phyloP scores from a whole-genome alignment of 169 alveolate species.

The Miamiensis avidus region DNA sequence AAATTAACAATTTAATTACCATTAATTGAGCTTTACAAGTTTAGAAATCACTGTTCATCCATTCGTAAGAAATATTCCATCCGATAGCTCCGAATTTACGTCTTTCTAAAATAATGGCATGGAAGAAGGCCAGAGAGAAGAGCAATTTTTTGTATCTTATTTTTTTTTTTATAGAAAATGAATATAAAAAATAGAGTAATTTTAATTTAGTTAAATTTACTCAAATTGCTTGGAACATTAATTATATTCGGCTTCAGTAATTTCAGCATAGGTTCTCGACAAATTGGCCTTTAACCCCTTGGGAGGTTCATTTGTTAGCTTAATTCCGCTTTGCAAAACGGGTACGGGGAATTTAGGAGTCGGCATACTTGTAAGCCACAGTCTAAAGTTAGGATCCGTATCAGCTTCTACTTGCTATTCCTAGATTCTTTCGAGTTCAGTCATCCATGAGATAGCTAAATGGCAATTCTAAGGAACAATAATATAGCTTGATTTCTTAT shows the following conservation, averaged over 20 bases:
- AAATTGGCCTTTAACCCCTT: conserved; percentile 90
- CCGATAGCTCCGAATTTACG: conserved; percentile 91
- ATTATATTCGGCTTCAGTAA: conserved; percentile 77
- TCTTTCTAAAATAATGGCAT: conserved; percentile 89
- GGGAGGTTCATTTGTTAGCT: conserved; percentile 95
- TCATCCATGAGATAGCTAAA: conserved; percentile 94
- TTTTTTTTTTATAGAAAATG: too few species aligned
- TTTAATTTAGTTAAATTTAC: neutral
- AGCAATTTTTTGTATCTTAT: conserved; percentile 77
- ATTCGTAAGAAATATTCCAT: conserved; percentile 90
- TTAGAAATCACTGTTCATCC: conserved; percentile 88
- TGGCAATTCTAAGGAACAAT: conserved; percentile 86
- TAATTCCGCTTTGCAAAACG: conserved; percentile 90
- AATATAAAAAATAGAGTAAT: too few species aligned
- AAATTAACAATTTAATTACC: conserved; percentile 4
- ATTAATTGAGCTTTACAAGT: conserved; percentile 77
- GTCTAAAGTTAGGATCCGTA: conserved; percentile 89
- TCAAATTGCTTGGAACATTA: conserved; percentile 36
- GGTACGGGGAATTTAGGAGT: conserved; percentile 92
- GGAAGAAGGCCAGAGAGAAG: conserved; percentile 88
- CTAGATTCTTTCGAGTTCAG: conserved; percentile 89
- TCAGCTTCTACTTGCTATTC: conserved; percentile 87
- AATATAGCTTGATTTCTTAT: too few species aligned
- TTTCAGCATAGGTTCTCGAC: conserved; percentile 83
- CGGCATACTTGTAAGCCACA: conserved; percentile 95